These are phyloP conservation scores for Platismatia glauca DNA, from an alignment of 495 filamentous ascomycete species.

Conservation along the genomic window DNA sequence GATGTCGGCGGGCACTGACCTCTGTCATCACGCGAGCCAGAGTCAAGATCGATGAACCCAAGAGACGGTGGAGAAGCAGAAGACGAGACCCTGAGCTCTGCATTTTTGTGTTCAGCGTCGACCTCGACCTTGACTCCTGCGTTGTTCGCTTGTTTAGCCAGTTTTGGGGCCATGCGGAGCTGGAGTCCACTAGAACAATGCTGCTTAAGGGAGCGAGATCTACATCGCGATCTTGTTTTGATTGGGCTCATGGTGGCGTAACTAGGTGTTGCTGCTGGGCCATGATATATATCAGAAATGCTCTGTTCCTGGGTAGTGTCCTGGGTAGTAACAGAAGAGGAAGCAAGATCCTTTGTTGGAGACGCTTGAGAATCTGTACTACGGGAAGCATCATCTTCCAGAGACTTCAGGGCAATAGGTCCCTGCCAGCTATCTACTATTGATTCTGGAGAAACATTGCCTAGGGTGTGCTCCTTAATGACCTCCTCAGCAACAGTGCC, in stretches of 20 bases:
- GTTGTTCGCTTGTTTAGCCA: neutral
- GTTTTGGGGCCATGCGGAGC: neutral
- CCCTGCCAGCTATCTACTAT: neutral
- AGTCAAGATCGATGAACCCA: neutral
- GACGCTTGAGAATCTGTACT: neutral
- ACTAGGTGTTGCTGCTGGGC: neutral
- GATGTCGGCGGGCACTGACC: neutral
- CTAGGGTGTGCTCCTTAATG: neutral
- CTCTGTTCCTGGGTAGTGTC: neutral
- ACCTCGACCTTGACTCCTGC: neutral
- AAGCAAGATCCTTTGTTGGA: neutral
- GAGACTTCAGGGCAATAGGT: neutral
- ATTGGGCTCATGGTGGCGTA: neutral
- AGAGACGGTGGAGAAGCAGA: neutral
- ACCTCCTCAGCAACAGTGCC: neutral
- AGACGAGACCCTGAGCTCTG: neutral
- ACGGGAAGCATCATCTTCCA: neutral
- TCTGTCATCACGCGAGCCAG: neutral
- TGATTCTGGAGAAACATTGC: neutral
- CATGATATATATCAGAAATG: neutral
- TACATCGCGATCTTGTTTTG: neutral
- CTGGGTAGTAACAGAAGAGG: neutral
- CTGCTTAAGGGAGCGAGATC: neutral
- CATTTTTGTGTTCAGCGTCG: neutral
- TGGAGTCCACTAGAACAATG: neutral